Conservation (phyloP, 2,329 filamentous ascomycete genomes). For the Neofusicoccum laricinum region DNA sequence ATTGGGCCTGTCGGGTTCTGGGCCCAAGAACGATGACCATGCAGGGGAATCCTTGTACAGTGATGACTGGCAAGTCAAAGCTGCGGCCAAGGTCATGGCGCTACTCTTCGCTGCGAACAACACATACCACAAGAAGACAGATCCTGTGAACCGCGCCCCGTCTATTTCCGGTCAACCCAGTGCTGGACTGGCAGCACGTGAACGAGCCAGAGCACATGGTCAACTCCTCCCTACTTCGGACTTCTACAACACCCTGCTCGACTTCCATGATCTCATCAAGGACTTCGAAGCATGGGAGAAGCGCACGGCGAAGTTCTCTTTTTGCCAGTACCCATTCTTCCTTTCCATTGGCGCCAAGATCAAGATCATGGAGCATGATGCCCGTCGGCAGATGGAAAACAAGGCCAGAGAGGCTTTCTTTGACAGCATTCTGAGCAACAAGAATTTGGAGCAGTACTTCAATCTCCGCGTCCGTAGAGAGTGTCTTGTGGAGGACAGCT, state of each 20-base stretch:
- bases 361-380: constrained; percentile 83
- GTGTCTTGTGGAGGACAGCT: constrained; percentile 83
- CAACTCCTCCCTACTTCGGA: constrained; percentile 75
- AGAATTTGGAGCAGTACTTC: constrained; percentile 73
- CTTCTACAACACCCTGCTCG: constrained; percentile 84
- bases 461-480: constrained; percentile 75
- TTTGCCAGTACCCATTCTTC: constrained; percentile 90
- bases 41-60: constrained; percentile 49
- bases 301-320: constrained; percentile 70
- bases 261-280: constrained; percentile 78
- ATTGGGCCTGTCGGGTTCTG: constrained; percentile 50
- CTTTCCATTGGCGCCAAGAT: constrained; percentile 92
- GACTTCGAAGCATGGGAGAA: constrained; percentile 90
- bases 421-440: constrained; percentile 76
- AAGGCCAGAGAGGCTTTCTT: constrained; percentile 90
- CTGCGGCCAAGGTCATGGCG: constrained; percentile 75
- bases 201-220: constrained; percentile 51
- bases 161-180: constrained; percentile 22
- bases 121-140: constrained; percentile 25
- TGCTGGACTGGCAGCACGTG: constrained; percentile 39
- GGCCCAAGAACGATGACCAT: constrained; percentile 49
- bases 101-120: constrained; percentile 82
- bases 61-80: constrained; percentile 88
- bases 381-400: constrained; percentile 81
- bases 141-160: constrained; percentile 15